Percentiles rank a stretch among this genome's conserved stretches.
These are phyloP conservation scores for Fusarium citri DNA, from an alignment of 2,329 filamentous ascomycete genomes.

Conservation along the genomic window DNA sequence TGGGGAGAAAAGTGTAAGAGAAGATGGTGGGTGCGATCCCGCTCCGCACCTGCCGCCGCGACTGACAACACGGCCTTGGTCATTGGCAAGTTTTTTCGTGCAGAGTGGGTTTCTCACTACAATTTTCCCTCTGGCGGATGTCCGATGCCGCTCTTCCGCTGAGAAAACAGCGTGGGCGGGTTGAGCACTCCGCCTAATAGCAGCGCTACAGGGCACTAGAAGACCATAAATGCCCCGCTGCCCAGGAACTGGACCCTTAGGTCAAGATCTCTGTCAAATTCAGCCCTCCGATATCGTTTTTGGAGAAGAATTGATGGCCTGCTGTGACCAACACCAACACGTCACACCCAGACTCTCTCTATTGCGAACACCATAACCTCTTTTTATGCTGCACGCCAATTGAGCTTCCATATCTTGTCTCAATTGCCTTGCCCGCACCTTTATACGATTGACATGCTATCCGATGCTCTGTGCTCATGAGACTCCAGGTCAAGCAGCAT, in stretches of 20 bases:
- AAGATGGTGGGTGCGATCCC: constrained; percentile 23
- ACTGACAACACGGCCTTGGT: constrained; percentile 44
- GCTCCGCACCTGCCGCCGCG: constrained; percentile 25
- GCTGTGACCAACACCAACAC: constrained; percentile 29
- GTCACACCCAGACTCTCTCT: not conserved
- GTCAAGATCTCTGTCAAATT: constrained; percentile 11
- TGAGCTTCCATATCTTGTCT: not conserved
- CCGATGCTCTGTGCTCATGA: not conserved
- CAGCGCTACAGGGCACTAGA: constrained; percentile 2
- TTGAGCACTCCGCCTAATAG: constrained; percentile 24
- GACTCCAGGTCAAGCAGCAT: not conserved
- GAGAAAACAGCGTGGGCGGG: constrained; percentile 13
- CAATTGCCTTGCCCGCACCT: not conserved
- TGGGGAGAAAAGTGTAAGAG: constrained; percentile 27
- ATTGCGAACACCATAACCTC: not conserved
- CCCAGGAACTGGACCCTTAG: constrained; percentile 35
- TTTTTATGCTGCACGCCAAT: not conserved
- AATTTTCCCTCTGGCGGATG: constrained; percentile 26
- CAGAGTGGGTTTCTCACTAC: constrained; percentile 24
- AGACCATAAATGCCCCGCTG: constrained; percentile 22
- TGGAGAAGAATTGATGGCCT: not conserved
- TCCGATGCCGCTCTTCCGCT: constrained; percentile 25
- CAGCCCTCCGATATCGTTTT: constrained; percentile 40
- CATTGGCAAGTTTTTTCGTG: constrained; percentile 44
- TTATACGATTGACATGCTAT: not conserved